These are phyloP conservation scores for Hypoxylon sp. DNA, from an alignment of 2,329 filamentous ascomycete genomes.

Conservation along the genomic window DNA sequence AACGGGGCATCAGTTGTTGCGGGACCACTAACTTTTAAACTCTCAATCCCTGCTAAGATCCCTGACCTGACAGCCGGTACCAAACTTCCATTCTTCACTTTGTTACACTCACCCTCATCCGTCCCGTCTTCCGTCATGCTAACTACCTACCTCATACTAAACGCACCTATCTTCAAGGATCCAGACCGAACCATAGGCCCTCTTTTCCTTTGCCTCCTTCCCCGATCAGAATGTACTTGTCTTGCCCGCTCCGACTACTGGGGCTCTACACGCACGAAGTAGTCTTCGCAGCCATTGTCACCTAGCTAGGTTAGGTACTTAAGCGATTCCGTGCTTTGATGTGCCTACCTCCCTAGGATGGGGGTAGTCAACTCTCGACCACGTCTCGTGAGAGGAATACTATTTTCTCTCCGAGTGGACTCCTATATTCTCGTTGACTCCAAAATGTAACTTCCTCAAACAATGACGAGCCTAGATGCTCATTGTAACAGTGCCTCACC, in stretches of 20 bases:
- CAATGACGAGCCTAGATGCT: constrained; percentile 13
- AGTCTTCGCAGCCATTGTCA: constrained; percentile 23
- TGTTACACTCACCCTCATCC: constrained; percentile 19
- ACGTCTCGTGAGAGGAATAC: constrained; percentile 23
- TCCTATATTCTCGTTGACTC: constrained; percentile 28
- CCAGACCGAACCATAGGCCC: constrained; percentile 24
- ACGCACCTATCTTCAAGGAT: constrained; percentile 18
- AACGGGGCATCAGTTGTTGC: constrained; percentile 26
- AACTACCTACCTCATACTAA: too few relatives aligned
- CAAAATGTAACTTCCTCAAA: constrained; percentile 35
- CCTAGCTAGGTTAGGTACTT: constrained; percentile 28
- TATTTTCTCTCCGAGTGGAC: constrained; percentile 22
- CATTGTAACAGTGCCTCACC: constrained; percentile 17
- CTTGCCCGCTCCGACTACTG: constrained; percentile 25
- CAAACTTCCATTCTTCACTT: constrained; percentile 7
- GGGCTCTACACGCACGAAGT: constrained; percentile 12
- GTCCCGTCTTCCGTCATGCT: constrained; percentile 8
- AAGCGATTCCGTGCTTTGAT: constrained; percentile 18
- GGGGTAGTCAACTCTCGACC: constrained; percentile 9
- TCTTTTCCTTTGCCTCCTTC: constrained; percentile 23
- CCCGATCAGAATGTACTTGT: constrained; percentile 23
- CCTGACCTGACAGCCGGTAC: constrained; percentile 9
- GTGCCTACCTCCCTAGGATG: constrained; percentile 2
- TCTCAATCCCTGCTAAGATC: constrained; percentile 2
- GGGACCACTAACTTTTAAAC: constrained; percentile 12